A percentile compares a stretch with the other conserved stretches of the same genome.
phyloP scores from a whole-genome alignment of 2,329 filamentous ascomycete species.

The Mycocentrospora acerina region DNA sequence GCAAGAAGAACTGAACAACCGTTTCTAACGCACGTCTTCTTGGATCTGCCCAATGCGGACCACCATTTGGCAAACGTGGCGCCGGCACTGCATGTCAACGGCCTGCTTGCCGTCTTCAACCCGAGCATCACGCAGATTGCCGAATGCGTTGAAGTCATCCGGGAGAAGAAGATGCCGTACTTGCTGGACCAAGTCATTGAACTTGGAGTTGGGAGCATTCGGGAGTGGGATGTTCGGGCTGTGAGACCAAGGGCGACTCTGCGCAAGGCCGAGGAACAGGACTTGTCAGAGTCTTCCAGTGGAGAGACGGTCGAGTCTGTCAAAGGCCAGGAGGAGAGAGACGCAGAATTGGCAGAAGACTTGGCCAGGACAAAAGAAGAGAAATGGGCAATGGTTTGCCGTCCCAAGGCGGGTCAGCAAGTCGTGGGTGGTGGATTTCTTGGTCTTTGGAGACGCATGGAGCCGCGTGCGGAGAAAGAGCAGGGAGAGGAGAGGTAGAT shows the following conservation, averaged over 20 bases:
- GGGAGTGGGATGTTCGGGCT: slow-evolving; percentile 65
- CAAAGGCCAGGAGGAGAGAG: slow-evolving; percentile 26
- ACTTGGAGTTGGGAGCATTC: slow-evolving; percentile 56
- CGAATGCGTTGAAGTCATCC: slow-evolving; percentile 60
- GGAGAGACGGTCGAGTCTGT: slow-evolving; percentile 17
- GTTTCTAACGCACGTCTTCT: slow-evolving; percentile 70
- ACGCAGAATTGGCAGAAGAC: slow-evolving; percentile 29
- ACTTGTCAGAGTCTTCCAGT: slow-evolving; percentile 7
- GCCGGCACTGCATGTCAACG: slow-evolving; percentile 64
- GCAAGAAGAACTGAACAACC: slow-evolving; percentile 44
- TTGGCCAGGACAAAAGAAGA: slow-evolving; percentile 25
- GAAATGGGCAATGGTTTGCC: slow-evolving; percentile 40
- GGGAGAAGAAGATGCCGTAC: slow-evolving; percentile 57
- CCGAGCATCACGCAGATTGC: slow-evolving; percentile 79
- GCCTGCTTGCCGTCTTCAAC: slow-evolving; percentile 68
- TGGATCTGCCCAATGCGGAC: slow-evolving; percentile 71
- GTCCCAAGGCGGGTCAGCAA: slow-evolving; percentile 39
- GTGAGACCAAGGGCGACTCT: slow-evolving; percentile 45
- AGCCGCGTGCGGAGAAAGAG: slow-evolving; percentile 9
- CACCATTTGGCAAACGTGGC: slow-evolving; percentile 53
- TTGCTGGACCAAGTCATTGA: slow-evolving; percentile 62
- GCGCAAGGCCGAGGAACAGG: slow-evolving; percentile 20
- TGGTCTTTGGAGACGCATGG: slow-evolving; percentile 40
- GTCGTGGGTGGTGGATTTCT: slow-evolving; percentile 42
- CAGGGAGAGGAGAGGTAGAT: too few species aligned